phyloP scores from a whole-genome alignment of 176 grass and related monocot species.

The Aegilops speltoides region DNA sequence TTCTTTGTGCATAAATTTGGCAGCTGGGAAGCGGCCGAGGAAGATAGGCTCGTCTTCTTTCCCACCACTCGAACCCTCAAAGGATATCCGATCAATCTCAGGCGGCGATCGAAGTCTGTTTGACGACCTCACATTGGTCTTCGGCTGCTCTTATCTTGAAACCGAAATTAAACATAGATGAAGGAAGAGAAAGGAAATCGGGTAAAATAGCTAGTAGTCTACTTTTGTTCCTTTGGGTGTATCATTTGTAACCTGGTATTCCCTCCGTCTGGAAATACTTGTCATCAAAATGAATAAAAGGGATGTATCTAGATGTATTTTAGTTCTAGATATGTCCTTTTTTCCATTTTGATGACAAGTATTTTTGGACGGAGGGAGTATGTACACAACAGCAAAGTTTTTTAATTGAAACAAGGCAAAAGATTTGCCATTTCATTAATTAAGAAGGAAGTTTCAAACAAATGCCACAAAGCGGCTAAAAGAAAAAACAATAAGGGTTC shows the following conservation, averaged over 20 bases:
- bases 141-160: neutral
- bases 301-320: too few relatives aligned
- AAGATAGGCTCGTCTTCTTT: constrained; percentile 83
- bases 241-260: constrained; percentile 28
- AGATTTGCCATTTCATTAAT: too few relatives aligned
- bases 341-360: too few relatives aligned
- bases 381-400: too few relatives aligned
- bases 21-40: constrained; percentile 87
- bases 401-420: too few relatives aligned
- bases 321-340: too few relatives aligned
- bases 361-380: too few relatives aligned
- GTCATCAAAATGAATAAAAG: too few relatives aligned
- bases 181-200: neutral
- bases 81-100: constrained; percentile 78
- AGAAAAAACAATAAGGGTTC: too few relatives aligned
- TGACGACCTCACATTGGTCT: neutral
- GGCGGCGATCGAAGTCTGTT: constrained; percentile 18
- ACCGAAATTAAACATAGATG: constrained; percentile 29
- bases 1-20: constrained; percentile 32
- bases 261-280: too few relatives aligned
- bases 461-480: too few relatives aligned
- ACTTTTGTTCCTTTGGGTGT: neutral
- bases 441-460: too few relatives aligned
- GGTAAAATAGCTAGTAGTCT: neutral
- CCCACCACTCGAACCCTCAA: constrained; percentile 86